Conservation (phyloP, 2,329 filamentous ascomycete genomes). For the Fusarium bactridioides region DNA sequence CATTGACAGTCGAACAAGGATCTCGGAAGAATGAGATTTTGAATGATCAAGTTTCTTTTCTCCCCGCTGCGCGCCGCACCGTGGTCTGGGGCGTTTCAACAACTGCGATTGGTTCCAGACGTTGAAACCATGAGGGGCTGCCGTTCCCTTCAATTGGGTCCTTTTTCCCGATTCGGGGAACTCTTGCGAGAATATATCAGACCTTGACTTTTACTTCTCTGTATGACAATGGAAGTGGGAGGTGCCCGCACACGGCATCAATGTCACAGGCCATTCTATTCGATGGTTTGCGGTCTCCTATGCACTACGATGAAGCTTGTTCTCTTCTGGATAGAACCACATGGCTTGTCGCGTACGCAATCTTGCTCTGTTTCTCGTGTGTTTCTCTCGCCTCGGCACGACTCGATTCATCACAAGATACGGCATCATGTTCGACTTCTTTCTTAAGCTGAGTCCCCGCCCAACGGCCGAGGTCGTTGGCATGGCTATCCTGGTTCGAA, state of each 20-base stretch:
- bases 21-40: slow-evolving; percentile 26
- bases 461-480: background rate
- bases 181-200: slow-evolving; percentile 44
- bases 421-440: slow-evolving; percentile 10
- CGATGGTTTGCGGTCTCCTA: background rate
- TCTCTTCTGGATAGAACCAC: background rate
- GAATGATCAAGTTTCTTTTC: slow-evolving; percentile 4
- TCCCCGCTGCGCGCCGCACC: slow-evolving; percentile 25
- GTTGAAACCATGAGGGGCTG: slow-evolving; percentile 30
- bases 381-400: background rate
- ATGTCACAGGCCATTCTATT: slow-evolving; percentile 6
- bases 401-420: slow-evolving; percentile 2
- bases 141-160: slow-evolving; percentile 31
- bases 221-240: slow-evolving; percentile 4
- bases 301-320: background rate
- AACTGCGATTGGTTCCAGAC: slow-evolving; percentile 38
- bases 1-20: slow-evolving; percentile 6
- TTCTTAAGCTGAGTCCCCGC: slow-evolving; percentile 17
- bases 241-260: slow-evolving; percentile 11
- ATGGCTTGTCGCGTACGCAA: slow-evolving; percentile 4
- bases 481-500: background rate
- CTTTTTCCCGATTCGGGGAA: slow-evolving; percentile 44
- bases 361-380: background rate
- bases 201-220: slow-evolving; percentile 5
- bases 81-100: slow-evolving; percentile 12